A percentile compares a stretch with the other conserved stretches of the same genome.
Conservation (phyloP, 2,329 filamentous ascomycete genomes). For the Magnaporthiopsis rhizophila region DNA sequence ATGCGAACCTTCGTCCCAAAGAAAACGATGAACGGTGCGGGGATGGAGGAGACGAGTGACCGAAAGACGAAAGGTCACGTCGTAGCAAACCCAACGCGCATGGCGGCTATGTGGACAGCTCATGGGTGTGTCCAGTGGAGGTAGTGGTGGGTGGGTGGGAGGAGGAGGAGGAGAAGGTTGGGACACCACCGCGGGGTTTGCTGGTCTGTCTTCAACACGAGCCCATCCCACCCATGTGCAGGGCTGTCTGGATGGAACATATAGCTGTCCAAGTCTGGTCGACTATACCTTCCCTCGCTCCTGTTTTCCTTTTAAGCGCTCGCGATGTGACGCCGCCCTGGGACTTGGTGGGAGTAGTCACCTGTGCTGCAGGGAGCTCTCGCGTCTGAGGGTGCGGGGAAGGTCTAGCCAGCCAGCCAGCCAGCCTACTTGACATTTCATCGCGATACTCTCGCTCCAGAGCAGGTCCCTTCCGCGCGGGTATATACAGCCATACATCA, state of each 20-base stretch:
- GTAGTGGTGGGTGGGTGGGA: too few species aligned
- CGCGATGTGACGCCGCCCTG: too few species aligned
- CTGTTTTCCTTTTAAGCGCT: background rate
- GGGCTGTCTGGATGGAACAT: background rate
- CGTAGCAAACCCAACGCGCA: too few species aligned
- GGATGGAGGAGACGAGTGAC: background rate
- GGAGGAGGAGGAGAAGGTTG: too few species aligned
- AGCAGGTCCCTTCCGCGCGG: background rate
- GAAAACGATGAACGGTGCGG: background rate
- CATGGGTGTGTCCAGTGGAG: too few species aligned
- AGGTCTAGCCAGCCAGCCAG: background rate
- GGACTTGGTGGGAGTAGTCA: too few species aligned
- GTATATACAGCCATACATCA: too few species aligned
- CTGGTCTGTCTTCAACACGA: too few species aligned
- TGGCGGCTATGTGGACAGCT: too few species aligned
- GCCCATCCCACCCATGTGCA: background rate
- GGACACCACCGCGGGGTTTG: too few species aligned
- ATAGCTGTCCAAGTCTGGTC: background rate
- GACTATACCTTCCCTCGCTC: background rate
- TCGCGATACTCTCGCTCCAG: background rate
- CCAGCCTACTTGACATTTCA: background rate
- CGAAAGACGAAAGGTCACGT: too few species aligned
- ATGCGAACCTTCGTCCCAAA: background rate
- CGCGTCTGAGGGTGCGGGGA: background rate
- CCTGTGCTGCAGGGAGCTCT: too few species aligned